Base-by-base conservation (phyloP, 2,329 filamentous ascomycete genomes). In the Cladosporium halotolerans region DNA sequence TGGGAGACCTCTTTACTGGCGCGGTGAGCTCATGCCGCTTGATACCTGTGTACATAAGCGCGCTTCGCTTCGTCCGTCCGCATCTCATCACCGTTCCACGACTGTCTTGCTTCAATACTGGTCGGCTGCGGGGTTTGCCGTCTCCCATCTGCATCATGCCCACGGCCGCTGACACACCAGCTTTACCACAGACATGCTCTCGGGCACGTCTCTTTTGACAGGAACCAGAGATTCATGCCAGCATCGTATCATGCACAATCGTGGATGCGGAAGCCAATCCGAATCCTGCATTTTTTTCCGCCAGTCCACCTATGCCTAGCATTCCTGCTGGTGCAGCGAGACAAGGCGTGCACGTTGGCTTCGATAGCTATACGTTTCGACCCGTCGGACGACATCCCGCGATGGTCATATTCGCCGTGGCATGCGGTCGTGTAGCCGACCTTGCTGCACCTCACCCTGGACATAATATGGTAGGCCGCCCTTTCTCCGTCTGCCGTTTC, bases 11-110 rank as follows among this genome's bases (percentile, higher is more conserved):
- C 19, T 19, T 23, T 46, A 45, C 23, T 45, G 50, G 43, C 7
- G 42, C 28, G 50, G 28, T 16, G 23, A 46, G 50, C 50, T 53
- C 50, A 53, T 46, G 43, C 45, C 42, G 48, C 32, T 51, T 16
- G 18, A 14, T 14, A 9, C 32, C 32, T 14, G 36, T 39, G 48
- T 44, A 51, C 48, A 44, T 31, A 23, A n/a, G 36, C 36, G 36
- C 38, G 45, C 33, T 3, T 39, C 33, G 48, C 40, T 43, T 51
- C 36, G n/a, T 28, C 33, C 51, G 42, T 49, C 52, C 34, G 52
- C 43, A 43, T 39, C 23, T 41, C 52, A 53, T 59, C 57, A 59
- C 56, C 13, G 60, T 63, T 55, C 54, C 55, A 63, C 61, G 53
- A 56, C 55, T 18, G 39, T 9, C 39, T 51, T 40, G 40, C 31